Percentiles rank a stretch among this genome's conserved stretches.
Conservation (phyloP, 1,284 basidiomycete species). For the Xanthoconium separans region DNA sequence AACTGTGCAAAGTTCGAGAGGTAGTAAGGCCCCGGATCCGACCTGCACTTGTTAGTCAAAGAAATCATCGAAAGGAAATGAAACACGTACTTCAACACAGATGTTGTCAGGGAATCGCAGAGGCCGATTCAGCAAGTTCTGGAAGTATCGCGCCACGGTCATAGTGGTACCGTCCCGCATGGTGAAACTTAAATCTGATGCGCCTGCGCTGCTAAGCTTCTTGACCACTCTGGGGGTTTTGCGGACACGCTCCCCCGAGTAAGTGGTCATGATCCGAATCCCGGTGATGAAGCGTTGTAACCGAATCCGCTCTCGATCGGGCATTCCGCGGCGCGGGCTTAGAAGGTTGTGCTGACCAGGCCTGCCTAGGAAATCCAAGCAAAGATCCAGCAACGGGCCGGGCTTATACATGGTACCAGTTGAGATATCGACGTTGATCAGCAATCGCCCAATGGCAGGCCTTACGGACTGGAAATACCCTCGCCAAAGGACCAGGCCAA, state of each 20-base stretch:
- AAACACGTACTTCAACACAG: slow-evolving; percentile 57
- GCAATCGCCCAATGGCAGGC: slow-evolving; percentile 61
- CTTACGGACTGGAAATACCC: slow-evolving; percentile 77
- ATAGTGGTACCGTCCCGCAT: slow-evolving; percentile 51
- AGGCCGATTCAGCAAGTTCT: slow-evolving; percentile 45
- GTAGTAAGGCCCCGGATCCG: slow-evolving; percentile 63
- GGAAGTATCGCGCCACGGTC: slow-evolving; percentile 65
- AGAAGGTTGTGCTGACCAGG: slow-evolving; percentile 41
- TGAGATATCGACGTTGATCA: slow-evolving; percentile 77
- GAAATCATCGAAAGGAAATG: neutral
- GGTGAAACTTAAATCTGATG: slow-evolving; percentile 51
- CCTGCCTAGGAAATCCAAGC: slow-evolving; percentile 52
- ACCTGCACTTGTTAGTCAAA: slow-evolving; percentile 42
- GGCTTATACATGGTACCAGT: slow-evolving; percentile 74
- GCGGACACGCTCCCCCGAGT: slow-evolving; percentile 36
- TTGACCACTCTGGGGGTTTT: slow-evolving; percentile 53
- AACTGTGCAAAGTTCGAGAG: slow-evolving; percentile 66
- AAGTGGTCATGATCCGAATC: slow-evolving; percentile 50
- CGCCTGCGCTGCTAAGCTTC: slow-evolving; percentile 50
- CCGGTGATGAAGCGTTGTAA: slow-evolving; percentile 63
- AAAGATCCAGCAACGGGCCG: slow-evolving; percentile 49
- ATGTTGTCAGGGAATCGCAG: slow-evolving; percentile 56
- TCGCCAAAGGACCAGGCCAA: slow-evolving; percentile 68
- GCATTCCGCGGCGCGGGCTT: slow-evolving; percentile 44
- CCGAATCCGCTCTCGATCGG: slow-evolving; percentile 56